Evolutionary conservation across 2,329 filamentous ascomycete species (phyloP), one percentile per base, ranked within the genome.

Genomic region (Aureobasidium sp.): DNA sequence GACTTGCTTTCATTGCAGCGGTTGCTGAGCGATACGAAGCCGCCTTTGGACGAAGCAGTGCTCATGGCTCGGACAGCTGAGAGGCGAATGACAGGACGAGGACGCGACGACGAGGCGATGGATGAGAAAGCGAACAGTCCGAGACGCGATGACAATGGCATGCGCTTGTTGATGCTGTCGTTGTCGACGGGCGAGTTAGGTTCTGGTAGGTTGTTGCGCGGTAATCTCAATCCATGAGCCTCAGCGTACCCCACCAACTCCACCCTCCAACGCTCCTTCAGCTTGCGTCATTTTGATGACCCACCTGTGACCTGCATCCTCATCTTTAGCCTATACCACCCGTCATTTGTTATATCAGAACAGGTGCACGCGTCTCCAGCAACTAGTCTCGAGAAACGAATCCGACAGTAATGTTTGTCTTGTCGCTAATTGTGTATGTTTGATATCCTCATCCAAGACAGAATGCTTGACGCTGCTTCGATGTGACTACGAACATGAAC

Each of bases 1-100:
- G 84, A 87, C 68, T 81, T 81, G 72, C 84, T 86, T 70, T 86
- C 80, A 55, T 72, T 75, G 61, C 85, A 79, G 65, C 82, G 78
- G 69, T 88, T 88, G 34, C 62, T 66, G 39, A 63, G 57, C 36
- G 61, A 57, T 25, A 62, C 53, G 25, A 37, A 51, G 54, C 39
- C 53, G 53, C 53, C 53, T 41, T 53, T 53, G 39, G 55, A 59
- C 10, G 37, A 21, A 10, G 44, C 27, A 32, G 30, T n/a, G 21
- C 25, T 32, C 57, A 59, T 59, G 45, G 36, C 30, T 44, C 59
- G 59, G 21, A 47, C 5, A 27, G 39, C 9, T 11, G 34, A 47
- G 37, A 45, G n/a, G 39, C 29, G 59, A 47, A 13, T 16, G 14
- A 0, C n/a, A 30, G n/a, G 37, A 8, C 13, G 37, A 36, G 4